phyloP scores from a whole-genome alignment of 2,329 filamentous ascomycete species.

The Neopestalotiopsis sp. region DNA sequence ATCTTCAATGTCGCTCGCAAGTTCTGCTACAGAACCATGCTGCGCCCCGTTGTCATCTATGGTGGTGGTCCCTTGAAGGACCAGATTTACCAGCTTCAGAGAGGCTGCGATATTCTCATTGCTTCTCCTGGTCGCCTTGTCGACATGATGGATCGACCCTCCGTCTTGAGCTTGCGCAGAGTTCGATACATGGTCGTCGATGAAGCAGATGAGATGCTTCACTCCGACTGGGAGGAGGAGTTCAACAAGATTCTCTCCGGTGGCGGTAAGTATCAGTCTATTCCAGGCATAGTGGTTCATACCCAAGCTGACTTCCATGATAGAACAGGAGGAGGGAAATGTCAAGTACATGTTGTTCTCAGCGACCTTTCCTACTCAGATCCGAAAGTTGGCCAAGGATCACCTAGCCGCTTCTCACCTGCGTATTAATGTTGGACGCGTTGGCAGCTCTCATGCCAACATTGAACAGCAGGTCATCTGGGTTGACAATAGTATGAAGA shows the following conservation, averaged over 20 bases:
- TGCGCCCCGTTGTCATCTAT: conserved; percentile 89
- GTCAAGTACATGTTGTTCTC: conserved; percentile 84
- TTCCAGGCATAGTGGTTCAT: neutral
- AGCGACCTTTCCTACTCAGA: conserved; percentile 85
- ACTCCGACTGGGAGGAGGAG: conserved; percentile 77
- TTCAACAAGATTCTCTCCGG: conserved; percentile 79
- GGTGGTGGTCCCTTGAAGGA: conserved; percentile 77
- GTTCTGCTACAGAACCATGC: conserved; percentile 92
- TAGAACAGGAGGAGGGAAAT: conserved; percentile 76
- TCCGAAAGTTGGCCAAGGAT: conserved; percentile 76
- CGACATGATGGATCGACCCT: conserved; percentile 78
- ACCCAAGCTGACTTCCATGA: conserved; percentile 33
- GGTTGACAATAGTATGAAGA: conserved; percentile 71
- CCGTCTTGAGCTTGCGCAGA: conserved; percentile 73
- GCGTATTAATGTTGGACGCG: conserved; percentile 84
- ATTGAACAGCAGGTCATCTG: conserved; percentile 79
- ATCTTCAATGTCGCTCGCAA: conserved; percentile 95
- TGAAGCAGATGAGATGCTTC: conserved; percentile 92
- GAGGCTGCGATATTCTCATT: conserved; percentile 88
- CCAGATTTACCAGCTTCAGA: conserved; percentile 75
- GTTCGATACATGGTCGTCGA: conserved; percentile 86
- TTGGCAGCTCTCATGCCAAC: conserved; percentile 81
- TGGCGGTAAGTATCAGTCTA: conserved; percentile 66
- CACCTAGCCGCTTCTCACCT: conserved; percentile 77
- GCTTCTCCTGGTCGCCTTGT: conserved; percentile 85